These are phyloP conservation scores for Stellera chamaejasme DNA, from an alignment of 345 rosid species.

Conservation along the genomic window DNA sequence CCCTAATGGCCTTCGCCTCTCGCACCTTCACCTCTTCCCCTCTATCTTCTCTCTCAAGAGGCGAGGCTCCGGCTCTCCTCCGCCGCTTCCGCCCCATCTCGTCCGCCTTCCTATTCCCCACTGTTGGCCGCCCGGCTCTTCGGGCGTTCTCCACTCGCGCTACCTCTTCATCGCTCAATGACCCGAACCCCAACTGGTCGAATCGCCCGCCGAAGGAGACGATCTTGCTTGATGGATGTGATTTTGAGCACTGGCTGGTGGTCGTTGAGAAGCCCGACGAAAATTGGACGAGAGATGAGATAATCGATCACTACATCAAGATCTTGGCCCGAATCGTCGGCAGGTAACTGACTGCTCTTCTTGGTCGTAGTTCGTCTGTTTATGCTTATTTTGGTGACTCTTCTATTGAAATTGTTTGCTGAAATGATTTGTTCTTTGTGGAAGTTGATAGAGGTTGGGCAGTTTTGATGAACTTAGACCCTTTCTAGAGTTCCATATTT, in stretches of 20 bases:
- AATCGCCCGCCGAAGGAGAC: constrained; percentile 92
- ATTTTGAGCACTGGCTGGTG: constrained; percentile 93
- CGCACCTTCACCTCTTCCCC: constrained; percentile 14
- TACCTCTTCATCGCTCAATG: constrained; percentile 58
- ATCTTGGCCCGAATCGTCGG: constrained; percentile 62
- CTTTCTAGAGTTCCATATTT: too few relatives aligned
- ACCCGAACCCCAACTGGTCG: constrained; percentile 80
- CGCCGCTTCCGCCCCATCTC: constrained; percentile 18
- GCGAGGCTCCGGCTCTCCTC: constrained; percentile 14
- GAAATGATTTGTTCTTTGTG: background rate
- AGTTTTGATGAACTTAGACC: too few relatives aligned
- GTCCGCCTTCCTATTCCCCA: constrained; percentile 13
- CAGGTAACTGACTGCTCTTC: constrained; percentile 30
- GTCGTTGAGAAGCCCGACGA: constrained; percentile 68
- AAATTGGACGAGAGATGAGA: constrained; percentile 74
- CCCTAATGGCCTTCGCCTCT: constrained; percentile 17
- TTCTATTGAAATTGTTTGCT: background rate
- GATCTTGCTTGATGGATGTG: constrained; percentile 85
- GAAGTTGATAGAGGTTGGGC: background rate
- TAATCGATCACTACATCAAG: constrained; percentile 68
- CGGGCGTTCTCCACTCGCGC: constrained; percentile 35
- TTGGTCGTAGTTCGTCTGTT: background rate
- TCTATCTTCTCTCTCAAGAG: constrained; percentile 12
- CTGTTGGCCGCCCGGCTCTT: constrained; percentile 12
- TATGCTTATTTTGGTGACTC: background rate